Conservation (phyloP, 192 early-diverging fungal species). For the Mortierella alpina region DNA sequence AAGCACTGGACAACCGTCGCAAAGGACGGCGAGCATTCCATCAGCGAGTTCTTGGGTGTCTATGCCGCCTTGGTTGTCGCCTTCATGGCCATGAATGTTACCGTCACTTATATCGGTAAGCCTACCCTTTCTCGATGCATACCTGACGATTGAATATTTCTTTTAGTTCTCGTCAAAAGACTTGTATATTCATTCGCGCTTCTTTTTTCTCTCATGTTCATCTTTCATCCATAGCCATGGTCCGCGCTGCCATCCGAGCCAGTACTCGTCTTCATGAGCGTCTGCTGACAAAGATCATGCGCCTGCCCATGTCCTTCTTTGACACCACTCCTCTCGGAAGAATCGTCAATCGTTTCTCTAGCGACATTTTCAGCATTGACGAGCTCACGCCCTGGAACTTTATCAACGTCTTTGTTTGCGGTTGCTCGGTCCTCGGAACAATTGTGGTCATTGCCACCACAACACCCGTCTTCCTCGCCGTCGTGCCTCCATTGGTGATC, state of each 20-base stretch:
- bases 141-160: too few species aligned
- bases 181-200: too few species aligned
- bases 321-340: conserved; percentile 82
- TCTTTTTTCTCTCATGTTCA: too few species aligned
- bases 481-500: conserved; percentile 62
- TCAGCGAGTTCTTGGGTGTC: conserved; percentile 22
- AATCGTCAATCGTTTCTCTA: conserved; percentile 90
- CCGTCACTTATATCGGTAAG: conserved; percentile 6
- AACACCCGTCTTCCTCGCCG: conserved; percentile 58
- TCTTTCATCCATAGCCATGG: conserved; percentile 12
- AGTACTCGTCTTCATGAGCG: conserved; percentile 66
- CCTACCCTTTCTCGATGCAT: too few species aligned
- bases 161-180: too few species aligned
- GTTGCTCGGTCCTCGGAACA: conserved; percentile 44
- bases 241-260: conserved; percentile 64
- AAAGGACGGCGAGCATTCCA: not conserved
- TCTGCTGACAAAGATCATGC: conserved; percentile 73
- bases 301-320: conserved; percentile 68
- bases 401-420: conserved; percentile 51
- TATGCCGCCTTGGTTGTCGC: conserved; percentile 31
- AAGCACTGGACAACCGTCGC: conserved; percentile 67
- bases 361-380: conserved; percentile 86
- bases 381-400: conserved; percentile 68
- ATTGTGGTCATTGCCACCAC: conserved; percentile 55
- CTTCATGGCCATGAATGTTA: conserved; percentile 8